Evolutionary conservation across 2,329 filamentous ascomycete species (phyloP).

Genomic region (Phyllosticta capitalensis): DNA sequence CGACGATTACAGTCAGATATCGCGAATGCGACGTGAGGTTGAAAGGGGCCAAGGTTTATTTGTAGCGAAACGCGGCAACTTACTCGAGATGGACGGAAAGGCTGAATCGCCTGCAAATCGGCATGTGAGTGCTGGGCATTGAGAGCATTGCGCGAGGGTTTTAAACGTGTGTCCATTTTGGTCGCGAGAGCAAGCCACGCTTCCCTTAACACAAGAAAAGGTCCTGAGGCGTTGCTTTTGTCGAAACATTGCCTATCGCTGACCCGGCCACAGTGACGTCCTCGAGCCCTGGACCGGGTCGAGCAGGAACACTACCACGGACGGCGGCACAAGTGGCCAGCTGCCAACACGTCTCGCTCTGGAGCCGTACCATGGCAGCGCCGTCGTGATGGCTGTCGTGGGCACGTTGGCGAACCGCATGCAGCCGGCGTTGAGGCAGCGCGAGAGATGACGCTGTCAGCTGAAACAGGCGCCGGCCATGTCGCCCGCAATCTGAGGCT

Average conservation of each 20-base stretch:
- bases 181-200: neutral
- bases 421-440: neutral
- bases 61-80: neutral
- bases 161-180: neutral
- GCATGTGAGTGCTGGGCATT: neutral
- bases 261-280: constrained; percentile 1
- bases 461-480: neutral
- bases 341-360: neutral
- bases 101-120: neutral
- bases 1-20: neutral
- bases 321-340: neutral
- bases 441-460: neutral
- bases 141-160: neutral
- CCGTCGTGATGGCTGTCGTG: neutral
- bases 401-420: neutral
- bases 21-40: neutral
- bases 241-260: constrained; percentile 8
- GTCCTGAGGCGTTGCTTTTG: constrained; percentile 9
- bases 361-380: neutral
- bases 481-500: neutral
- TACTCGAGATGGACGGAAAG: neutral
- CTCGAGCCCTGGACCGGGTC: neutral
- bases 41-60: neutral
- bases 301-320: neutral
- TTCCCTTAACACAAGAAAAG: neutral